Conservation (phyloP, 768 basidiomycete genomes). For the Suillus ampliporus region DNA sequence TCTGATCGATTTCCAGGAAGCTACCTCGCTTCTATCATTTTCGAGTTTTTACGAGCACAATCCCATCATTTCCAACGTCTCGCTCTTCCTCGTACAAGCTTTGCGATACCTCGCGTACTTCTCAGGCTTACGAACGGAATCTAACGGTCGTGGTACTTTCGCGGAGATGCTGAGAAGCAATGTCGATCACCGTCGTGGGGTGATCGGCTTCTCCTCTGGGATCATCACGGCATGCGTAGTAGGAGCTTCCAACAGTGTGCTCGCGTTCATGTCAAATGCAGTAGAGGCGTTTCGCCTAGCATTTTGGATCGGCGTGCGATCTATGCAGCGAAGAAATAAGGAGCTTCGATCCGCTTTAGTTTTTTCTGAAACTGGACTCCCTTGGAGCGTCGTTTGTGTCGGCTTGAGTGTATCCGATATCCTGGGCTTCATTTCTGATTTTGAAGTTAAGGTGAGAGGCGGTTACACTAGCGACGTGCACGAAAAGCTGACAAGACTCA, state of each 20-base stretch:
- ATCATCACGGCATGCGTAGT: conserved; percentile 59
- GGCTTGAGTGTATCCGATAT: conserved; percentile 33
- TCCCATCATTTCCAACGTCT: conserved; percentile 53
- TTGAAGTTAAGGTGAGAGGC: conserved; percentile 26
- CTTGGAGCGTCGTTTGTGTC: conserved; percentile 54
- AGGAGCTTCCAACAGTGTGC: conserved; percentile 45
- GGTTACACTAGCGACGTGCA: no score
- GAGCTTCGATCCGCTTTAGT: conserved; percentile 6
- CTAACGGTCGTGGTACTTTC: conserved; percentile 25
- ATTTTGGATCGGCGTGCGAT: conserved; percentile 58
- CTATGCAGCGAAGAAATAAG: conserved; percentile 37
- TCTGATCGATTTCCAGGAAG: conserved; percentile 49
- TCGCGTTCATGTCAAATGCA: conserved; percentile 49
- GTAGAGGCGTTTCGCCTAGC: conserved; percentile 56
- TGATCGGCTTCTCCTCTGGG: conserved; percentile 63
- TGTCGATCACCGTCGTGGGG: conserved; percentile 38
- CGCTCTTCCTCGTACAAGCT: conserved; percentile 55
- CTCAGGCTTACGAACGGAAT: conserved; percentile 21
- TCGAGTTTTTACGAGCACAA: conserved; percentile 46
- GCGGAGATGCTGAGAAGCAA: conserved; percentile 41
- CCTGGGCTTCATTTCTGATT: conserved; percentile 32
- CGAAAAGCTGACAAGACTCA: not conserved
- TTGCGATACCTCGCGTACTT: conserved; percentile 57
- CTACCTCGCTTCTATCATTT: conserved; percentile 46
- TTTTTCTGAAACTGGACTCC: conserved; percentile 25